Evolutionary conservation across 768 basidiomycete species (phyloP), one percentile per base, ranked within the genome.

Genomic region (Kwoniella dejecticola): DNA sequence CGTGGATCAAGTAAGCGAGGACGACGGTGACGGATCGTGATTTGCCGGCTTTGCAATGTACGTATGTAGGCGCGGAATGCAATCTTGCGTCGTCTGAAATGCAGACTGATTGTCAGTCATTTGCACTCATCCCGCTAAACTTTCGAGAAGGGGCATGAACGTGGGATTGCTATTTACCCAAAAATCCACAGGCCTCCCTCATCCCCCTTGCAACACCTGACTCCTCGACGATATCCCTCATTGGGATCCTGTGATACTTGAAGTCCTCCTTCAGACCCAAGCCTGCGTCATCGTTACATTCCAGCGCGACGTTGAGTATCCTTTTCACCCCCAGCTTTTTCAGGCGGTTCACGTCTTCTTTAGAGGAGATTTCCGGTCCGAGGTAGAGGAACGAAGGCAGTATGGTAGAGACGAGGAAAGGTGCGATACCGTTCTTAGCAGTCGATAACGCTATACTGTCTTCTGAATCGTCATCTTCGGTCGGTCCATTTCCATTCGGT

Each of bases 31-130:
- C 94, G 0, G 91, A 94, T 13, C 95, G 87, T 2, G 91, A 93
- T 81, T 93, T 96, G 4, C 94, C 95, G 4, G 90, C 93, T 80
- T 90, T 91, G 80, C 94, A 98, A 76, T 98, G 95, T 13, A 97
- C 93, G 71, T 95, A 98, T 1, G 89, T 89, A 6, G 92, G 87
- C 19, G 90, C 85, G 0, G 88, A 90, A 66, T 92, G 91, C 53
- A 97, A 79, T 47, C 89, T 86, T 1, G 94, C 94, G 70, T 97
- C 94, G 75, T 96, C 94, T n/a, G n/a, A n/a, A n/a, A n/a, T n/a
- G n/a, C n/a, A n/a, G n/a, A n/a, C n/a, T n/a, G n/a, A n/a, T n/a
- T n/a, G n/a, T n/a, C n/a, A n/a, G n/a, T n/a, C n/a, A n/a, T n/a
- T n/a, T n/a, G n/a, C n/a, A n/a, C n/a, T n/a, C n/a, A n/a, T n/a